A percentile compares a stretch with the other conserved stretches of the same genome.
Conservation (phyloP, 164 flowering plant species). For the Umbilicus rupestris region DNA sequence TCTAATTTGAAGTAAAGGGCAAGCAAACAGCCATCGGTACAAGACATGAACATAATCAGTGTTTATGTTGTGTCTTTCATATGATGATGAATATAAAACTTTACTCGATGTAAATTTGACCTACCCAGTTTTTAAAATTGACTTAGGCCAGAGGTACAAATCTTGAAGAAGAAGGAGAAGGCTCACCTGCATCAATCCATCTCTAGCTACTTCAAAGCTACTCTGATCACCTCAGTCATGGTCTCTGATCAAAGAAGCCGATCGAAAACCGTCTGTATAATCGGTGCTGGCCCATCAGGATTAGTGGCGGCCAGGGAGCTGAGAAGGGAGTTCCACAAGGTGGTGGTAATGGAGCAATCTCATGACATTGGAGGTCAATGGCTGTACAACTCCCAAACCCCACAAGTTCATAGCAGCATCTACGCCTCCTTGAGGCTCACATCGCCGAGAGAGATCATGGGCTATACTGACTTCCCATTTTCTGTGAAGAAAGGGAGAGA, state of each 20-base stretch:
- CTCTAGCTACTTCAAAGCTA: too few relatives aligned
- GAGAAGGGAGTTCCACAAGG: slow-evolving; percentile 62
- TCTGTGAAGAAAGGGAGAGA: slow-evolving; percentile 59
- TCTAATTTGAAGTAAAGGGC: too few relatives aligned
- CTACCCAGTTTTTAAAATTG: too few relatives aligned
- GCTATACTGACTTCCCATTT: slow-evolving; percentile 79
- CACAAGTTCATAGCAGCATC: slow-evolving; percentile 59
- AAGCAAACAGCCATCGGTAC: too few relatives aligned
- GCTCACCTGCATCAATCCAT: neutral
- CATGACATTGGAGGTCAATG: slow-evolving; percentile 88
- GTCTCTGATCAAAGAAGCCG: slow-evolving; percentile 24
- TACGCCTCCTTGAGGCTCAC: slow-evolving; percentile 59
- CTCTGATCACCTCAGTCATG: too few relatives aligned
- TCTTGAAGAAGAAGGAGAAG: too few relatives aligned
- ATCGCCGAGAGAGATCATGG: slow-evolving; percentile 85
- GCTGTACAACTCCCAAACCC: slow-evolving; percentile 59
- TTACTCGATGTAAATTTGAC: too few relatives aligned
- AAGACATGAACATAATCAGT: too few relatives aligned
- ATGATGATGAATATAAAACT: too few relatives aligned
- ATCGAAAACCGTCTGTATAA: slow-evolving; percentile 58
- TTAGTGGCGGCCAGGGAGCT: slow-evolving; percentile 83
- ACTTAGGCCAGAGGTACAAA: too few relatives aligned
- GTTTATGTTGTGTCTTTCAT: too few relatives aligned
- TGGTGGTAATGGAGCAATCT: slow-evolving; percentile 66
- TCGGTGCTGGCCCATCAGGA: slow-evolving; percentile 89